Evolutionary conservation across 2,329 filamentous ascomycete genomes (phyloP), one percentile per base, ranked within the genome.

Genomic region (Colletotrichum agaves): DNA sequence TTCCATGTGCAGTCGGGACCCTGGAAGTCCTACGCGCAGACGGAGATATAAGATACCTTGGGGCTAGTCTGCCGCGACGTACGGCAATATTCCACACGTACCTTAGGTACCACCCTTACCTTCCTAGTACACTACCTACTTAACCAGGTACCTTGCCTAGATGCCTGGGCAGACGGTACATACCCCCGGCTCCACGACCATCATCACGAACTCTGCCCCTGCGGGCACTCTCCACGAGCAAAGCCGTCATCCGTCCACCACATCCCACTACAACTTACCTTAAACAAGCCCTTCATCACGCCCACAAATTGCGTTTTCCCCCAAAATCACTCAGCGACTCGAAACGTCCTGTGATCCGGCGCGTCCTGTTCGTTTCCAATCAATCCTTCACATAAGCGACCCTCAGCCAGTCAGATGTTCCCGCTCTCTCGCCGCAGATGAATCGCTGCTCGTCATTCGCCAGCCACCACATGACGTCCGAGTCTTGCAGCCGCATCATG

Each of bases 401-500:
- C 33, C 8, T n/a, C 47, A 33, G 37, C 23, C 63, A 52, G 59
- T 57, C 63, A 63, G 50, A 50, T 43, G 59, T 44, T 15, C 33
- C 3, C 8, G 10, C 13, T 52, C 23, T 27, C 33, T 31, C 33
- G 46, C 21, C 46, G 46, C 46, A n/a, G 17, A 31, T 17, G 33
- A 31, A 31, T 27, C 27, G 33, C 31, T 35, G 35, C n/a, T n/a
- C 39, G 50, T 68, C 65, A 68, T 65, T 65, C 61, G 65, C 37
- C 47, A 43, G 53, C 33, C 31, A 65, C 61, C 65, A 68, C 65
- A 68, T 68, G 65, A 68, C 55, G 65, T 65, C 52, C 23, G 12
- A 41, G 61, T 46, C 61, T 62, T 27, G 59, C 31, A 68, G 65
- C 65, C 61, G 65, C 61, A 68, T 68, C 61, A 65, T 67, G 61